Conservation (phyloP, 2,329 filamentous ascomycete genomes). For the Fusarium mundagurra region DNA sequence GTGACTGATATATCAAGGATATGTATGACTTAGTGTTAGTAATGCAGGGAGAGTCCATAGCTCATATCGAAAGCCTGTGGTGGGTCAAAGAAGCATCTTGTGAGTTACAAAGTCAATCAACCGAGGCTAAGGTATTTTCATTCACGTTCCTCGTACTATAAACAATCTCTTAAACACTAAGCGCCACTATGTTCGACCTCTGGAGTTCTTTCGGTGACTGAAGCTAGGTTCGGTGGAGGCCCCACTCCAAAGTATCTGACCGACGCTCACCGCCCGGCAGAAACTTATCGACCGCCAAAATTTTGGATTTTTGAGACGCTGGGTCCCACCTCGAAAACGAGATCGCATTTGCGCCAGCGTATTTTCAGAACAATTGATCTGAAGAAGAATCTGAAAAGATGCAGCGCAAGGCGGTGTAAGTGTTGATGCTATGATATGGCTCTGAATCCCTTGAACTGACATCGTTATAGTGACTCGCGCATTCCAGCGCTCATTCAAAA, state of each 20-base stretch:
- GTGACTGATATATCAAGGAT: background rate
- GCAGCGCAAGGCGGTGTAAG: constrained; percentile 68
- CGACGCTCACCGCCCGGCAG: constrained; percentile 52
- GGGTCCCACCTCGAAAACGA: constrained; percentile 39
- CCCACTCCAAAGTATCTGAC: constrained; percentile 26
- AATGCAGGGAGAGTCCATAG: background rate
- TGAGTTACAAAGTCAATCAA: background rate
- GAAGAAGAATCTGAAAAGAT: constrained; percentile 52
- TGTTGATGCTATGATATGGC: background rate
- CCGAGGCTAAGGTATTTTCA: no score
- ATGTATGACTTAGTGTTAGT: background rate
- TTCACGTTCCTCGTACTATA: background rate
- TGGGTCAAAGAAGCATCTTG: no score
- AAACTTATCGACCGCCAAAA: constrained; percentile 49
- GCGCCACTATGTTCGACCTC: background rate
- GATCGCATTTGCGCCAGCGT: constrained; percentile 44
- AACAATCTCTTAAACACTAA: background rate
- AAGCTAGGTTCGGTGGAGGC: background rate
- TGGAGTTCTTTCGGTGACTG: constrained; percentile 2
- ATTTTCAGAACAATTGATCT: constrained; percentile 43
- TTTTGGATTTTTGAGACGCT: constrained; percentile 50
- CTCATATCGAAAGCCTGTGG: no score
- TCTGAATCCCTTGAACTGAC: constrained; percentile 4
- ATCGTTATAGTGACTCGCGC: constrained; percentile 75
- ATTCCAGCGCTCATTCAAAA: constrained; percentile 92